A percentile compares a stretch with the other conserved stretches of the same genome.
phyloP scores from a whole-genome alignment of 73 alveolate genomes.

The Paramecium tetraurelia region DNA sequence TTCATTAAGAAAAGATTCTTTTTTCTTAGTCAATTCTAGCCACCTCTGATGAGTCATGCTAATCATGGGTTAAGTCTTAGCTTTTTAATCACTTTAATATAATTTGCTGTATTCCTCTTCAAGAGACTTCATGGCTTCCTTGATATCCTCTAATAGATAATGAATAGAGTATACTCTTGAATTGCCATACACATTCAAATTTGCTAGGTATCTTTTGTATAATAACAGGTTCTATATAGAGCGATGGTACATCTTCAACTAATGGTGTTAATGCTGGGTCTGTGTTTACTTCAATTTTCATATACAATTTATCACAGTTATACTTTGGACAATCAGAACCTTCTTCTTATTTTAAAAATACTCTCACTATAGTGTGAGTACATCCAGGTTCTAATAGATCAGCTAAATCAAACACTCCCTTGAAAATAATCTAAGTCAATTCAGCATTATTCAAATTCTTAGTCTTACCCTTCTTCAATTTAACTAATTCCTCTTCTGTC shows the following conservation, averaged over 20 bases:
- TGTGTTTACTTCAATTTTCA: slow-evolving; percentile 72
- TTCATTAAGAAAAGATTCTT: slow-evolving; percentile 90
- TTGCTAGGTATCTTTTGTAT: slow-evolving; percentile 70
- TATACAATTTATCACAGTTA: slow-evolving; percentile 70
- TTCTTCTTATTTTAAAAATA: not conserved
- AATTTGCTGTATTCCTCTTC: slow-evolving; percentile 71
- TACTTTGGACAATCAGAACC: slow-evolving; percentile 31
- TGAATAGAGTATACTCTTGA: slow-evolving; percentile 73
- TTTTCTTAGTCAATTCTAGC: slow-evolving; percentile 83
- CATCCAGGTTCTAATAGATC: slow-evolving; percentile 84
- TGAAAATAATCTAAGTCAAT: slow-evolving; percentile 44
- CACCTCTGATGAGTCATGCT: slow-evolving; percentile 63
- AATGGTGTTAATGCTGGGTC: slow-evolving; percentile 83
- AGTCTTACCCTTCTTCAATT: slow-evolving; percentile 47
- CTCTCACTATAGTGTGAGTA: slow-evolving; percentile 42
- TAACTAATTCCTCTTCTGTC: slow-evolving; percentile 59
- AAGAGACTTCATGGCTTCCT: slow-evolving; percentile 82
- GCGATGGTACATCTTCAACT: slow-evolving; percentile 71
- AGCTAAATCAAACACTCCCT: slow-evolving; percentile 84
- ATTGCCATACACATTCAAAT: slow-evolving; percentile 86
- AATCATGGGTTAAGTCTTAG: not conserved
- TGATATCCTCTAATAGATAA: slow-evolving; percentile 68
- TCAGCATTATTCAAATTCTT: slow-evolving; percentile 46
- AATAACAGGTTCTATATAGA: slow-evolving; percentile 82
- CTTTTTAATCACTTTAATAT: slow-evolving; percentile 67